Conservation (phyloP, 1,139 yeast species). For the Pichia sp. region DNA sequence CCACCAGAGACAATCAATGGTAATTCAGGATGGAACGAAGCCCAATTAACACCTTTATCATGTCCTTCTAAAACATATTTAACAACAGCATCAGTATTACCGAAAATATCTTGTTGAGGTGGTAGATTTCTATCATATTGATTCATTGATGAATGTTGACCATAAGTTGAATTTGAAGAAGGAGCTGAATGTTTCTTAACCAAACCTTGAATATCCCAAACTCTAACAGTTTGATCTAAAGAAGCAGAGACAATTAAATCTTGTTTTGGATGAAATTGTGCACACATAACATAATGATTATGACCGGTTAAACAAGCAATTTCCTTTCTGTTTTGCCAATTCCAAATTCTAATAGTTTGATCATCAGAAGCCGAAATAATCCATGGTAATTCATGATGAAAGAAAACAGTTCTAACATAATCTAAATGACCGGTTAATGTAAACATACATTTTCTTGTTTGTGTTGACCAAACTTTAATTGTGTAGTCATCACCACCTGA, state of each 20-base stretch:
- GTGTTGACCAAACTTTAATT: slow-evolving; percentile 93
- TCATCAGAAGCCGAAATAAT: slow-evolving; percentile 94
- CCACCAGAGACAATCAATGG: slow-evolving; percentile 95
- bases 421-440: slow-evolving; percentile 92
- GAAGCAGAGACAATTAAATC: slow-evolving; percentile 94
- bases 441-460: slow-evolving; percentile 84
- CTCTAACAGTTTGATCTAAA: slow-evolving; percentile 96
- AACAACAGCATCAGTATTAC: slow-evolving; percentile 88
- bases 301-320: slow-evolving; percentile 97
- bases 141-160: slow-evolving; percentile 7
- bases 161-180: slow-evolving; percentile 23
- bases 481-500: slow-evolving; percentile 97
- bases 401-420: slow-evolving; percentile 88
- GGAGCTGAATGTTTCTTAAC: slow-evolving; percentile 95
- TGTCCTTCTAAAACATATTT: slow-evolving; percentile 97
- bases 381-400: slow-evolving; percentile 98
- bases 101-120: slow-evolving; percentile 88
- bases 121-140: slow-evolving; percentile 63
- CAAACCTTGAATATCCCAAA: slow-evolving; percentile 96
- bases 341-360: slow-evolving; percentile 98
- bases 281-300: slow-evolving; percentile 96
- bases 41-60: slow-evolving; percentile 98
- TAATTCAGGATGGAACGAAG: slow-evolving; percentile 92
- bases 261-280: slow-evolving; percentile 94
- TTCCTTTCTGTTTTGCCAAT: slow-evolving; percentile 98